Conservation (phyloP, 1,284 basidiomycete genomes). For the Pterulicium gracile region DNA sequence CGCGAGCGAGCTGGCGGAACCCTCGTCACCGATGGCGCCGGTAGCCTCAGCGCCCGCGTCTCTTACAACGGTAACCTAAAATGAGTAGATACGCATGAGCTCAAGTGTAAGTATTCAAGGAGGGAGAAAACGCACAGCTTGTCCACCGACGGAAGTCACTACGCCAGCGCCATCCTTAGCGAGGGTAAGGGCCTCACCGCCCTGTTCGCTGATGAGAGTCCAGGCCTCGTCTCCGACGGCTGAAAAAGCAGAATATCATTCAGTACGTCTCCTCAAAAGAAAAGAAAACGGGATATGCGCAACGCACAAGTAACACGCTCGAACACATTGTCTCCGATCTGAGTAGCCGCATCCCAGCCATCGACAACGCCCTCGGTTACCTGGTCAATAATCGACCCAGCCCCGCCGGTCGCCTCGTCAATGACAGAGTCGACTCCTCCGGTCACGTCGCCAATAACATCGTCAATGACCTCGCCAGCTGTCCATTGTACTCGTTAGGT, state of each 20-base stretch:
- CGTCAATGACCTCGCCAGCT: not conserved
- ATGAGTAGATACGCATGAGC: not conserved
- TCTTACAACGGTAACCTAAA: not conserved
- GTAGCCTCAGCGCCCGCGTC: not conserved
- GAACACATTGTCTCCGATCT: conserved; percentile 18
- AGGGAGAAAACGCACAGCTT: not conserved
- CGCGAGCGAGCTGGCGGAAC: not conserved
- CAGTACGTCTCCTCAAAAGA: not conserved
- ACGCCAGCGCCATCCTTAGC: conserved; percentile 28
- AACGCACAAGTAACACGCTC: conserved; percentile 40
- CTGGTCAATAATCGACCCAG: conserved; percentile 5
- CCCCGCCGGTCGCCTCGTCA: not conserved
- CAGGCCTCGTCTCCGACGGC: conserved; percentile 28
- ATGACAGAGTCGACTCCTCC: too few relatives aligned
- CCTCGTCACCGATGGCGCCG: not conserved
- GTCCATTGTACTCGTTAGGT: too few relatives aligned
- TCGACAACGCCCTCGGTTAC: conserved; percentile 3
- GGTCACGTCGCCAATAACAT: not conserved
- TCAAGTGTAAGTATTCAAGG: not conserved
- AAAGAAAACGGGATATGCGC: conserved; percentile 39
- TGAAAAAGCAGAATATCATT: conserved; percentile 14
- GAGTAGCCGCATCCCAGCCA: not conserved
- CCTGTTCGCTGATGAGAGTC: conserved; percentile 33
- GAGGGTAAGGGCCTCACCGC: conserved; percentile 42
- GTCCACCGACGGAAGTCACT: conserved; percentile 33